Evolutionary conservation across 805 yeast species (phyloP), one percentile per base, ranked within the genome.

Genomic region (Kazachstania viticola): DNA sequence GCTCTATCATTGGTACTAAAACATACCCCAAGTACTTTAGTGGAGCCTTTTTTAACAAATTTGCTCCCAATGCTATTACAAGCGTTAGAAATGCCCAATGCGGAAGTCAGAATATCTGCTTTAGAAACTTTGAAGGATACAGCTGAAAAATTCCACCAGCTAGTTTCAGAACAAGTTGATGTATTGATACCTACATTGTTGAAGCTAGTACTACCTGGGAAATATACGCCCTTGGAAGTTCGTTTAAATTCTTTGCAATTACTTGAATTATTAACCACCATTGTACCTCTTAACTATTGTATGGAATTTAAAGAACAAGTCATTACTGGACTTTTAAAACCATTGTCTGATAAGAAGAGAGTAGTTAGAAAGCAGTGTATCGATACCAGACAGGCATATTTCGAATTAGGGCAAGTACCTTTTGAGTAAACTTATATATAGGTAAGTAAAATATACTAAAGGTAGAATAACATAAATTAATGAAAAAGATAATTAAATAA

Each of bases 321-420:
- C 9, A 60, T 81, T 23, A 52, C 45, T 14, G 64, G 61, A 11
- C 56, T 81, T 28, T 61, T 59, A 1, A 50, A 47, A 1, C 75
- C 69, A 0, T 60, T 91, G 40, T 91, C 79, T 42, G 95, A 88
- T 52, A 67, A 65, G 29, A 77, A 66, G 48, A 69, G 98, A 53
- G 59, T 56, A 3, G 82, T 88, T 2, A 70, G 98, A 48, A 78
- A 74, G 49, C 65, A 72, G 31, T 79, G 88, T 5, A 75, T 80
- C 32, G 84, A 79, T 43, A 73, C 88, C 33, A 71, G 95, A 48
- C 96, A 88, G 50, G 60, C 66, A 0, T 78, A 72, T 46, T 82
- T 61, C 51, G 93, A 80, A 34, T 35, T 64, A 21, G 67, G 68
- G 26, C 58, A 49, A 35, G 54, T 47, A 14, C 56, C 60, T 18